Conservation (phyloP, 257 asterid species). For the Perilla frutescens region DNA sequence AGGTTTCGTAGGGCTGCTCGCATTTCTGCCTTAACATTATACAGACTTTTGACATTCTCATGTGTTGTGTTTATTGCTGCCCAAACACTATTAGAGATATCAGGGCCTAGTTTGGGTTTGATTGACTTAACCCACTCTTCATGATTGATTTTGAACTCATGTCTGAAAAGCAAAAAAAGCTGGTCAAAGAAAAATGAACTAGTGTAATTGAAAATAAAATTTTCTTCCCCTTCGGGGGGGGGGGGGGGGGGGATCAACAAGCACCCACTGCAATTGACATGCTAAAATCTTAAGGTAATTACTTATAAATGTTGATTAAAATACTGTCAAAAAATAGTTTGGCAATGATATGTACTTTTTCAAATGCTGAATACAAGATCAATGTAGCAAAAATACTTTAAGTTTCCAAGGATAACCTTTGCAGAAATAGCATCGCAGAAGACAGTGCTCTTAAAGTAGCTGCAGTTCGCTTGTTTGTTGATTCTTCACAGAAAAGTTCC, state of each 20-base stretch:
- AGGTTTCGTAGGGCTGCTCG: slow-evolving; percentile 72
- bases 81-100: slow-evolving; percentile 60
- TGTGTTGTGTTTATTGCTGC: slow-evolving; percentile 60
- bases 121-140: slow-evolving; percentile 84
- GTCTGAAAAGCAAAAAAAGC: slow-evolving; percentile 50
- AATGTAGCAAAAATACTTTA: slow-evolving; percentile 2
- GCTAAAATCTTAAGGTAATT: neutral
- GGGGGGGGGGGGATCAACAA: neutral
- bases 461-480: slow-evolving; percentile 57
- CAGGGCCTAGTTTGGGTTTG: slow-evolving; percentile 70
- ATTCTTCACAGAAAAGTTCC: slow-evolving; percentile 58
- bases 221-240: neutral
- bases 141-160: slow-evolving; percentile 85
- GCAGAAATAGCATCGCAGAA: slow-evolving; percentile 72
- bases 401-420: slow-evolving; percentile 55
- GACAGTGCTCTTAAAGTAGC: slow-evolving; percentile 72
- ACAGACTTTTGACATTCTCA: slow-evolving; percentile 72
- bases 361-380: neutral
- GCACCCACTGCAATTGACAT: slow-evolving; percentile 2
- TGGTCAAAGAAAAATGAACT: slow-evolving; percentile 32
- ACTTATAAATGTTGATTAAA: slow-evolving; percentile 12
- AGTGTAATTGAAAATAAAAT: slow-evolving; percentile 7
- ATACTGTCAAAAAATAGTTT: neutral
- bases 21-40: slow-evolving; percentile 83
- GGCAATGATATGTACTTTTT: neutral